These are phyloP conservation scores for Boeremia exigua DNA, from an alignment of 2,329 filamentous ascomycete genomes.

Conservation along the genomic window DNA sequence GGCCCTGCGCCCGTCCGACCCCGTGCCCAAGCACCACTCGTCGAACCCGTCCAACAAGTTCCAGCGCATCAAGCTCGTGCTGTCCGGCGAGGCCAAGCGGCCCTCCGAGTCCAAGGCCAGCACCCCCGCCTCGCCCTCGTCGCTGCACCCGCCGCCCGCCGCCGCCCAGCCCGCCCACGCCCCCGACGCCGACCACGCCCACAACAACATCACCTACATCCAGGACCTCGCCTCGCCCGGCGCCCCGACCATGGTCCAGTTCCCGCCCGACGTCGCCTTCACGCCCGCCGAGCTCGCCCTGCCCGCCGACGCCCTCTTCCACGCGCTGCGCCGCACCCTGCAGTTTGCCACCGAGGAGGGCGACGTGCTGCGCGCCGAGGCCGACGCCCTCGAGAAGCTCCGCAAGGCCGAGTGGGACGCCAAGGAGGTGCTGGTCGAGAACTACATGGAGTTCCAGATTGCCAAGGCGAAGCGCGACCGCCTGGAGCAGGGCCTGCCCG, in stretches of 20 bases:
- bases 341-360: slow-evolving; percentile 75
- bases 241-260: slow-evolving; percentile 59
- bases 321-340: slow-evolving; percentile 66
- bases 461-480: slow-evolving; percentile 44
- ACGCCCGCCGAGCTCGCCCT: slow-evolving; percentile 68
- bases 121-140: slow-evolving; percentile 45
- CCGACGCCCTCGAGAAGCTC: slow-evolving; percentile 68
- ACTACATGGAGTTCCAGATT: slow-evolving; percentile 74
- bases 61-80: slow-evolving; percentile 53
- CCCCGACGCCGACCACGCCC: slow-evolving; percentile 51
- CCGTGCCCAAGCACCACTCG: slow-evolving; percentile 69
- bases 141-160: slow-evolving; percentile 33
- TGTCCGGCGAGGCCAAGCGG: slow-evolving; percentile 45
- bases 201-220: slow-evolving; percentile 66
- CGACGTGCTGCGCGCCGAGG: slow-evolving; percentile 68
- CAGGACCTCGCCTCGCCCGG: slow-evolving; percentile 66
- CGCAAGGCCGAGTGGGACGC: slow-evolving; percentile 78
- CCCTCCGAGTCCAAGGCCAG: slow-evolving; percentile 39
- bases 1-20: slow-evolving; percentile 77
- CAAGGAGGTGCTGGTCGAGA: slow-evolving; percentile 80
- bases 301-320: slow-evolving; percentile 71
- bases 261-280: slow-evolving; percentile 66
- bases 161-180: slow-evolving; percentile 27
- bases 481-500: slow-evolving; percentile 41
- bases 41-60: slow-evolving; percentile 54